A percentile compares a stretch with the other conserved stretches of the same genome.
These are phyloP conservation scores for Acacia concinna DNA, from an alignment of 331 rosid species.

Conservation along the genomic window DNA sequence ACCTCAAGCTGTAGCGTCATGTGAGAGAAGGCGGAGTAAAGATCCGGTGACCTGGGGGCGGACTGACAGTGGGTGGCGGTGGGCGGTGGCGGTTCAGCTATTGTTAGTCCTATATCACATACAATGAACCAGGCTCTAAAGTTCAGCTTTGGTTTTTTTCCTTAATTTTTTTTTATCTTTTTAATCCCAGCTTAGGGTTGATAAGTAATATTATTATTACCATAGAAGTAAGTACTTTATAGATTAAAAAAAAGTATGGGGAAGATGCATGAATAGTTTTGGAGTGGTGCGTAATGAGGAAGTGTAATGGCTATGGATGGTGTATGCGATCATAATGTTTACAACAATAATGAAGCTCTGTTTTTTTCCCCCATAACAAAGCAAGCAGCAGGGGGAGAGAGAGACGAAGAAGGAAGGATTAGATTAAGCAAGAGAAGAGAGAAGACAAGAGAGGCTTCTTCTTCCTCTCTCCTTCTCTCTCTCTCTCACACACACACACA, in stretches of 20 bases:
- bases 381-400: neutral
- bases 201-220: neutral
- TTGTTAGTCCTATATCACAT: constrained; percentile 22
- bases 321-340: neutral
- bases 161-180: constrained; percentile 4
- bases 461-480: too few species aligned
- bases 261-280: neutral
- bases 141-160: constrained; percentile 12
- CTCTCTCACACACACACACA: too few species aligned
- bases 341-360: neutral
- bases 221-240: neutral
- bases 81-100: neutral
- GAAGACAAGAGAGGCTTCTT: neutral
- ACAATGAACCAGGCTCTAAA: constrained; percentile 46
- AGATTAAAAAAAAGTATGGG: neutral
- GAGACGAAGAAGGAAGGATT: too few species aligned
- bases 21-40: constrained; percentile 41
- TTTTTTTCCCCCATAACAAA: too few species aligned
- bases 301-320: neutral
- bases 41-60: neutral
- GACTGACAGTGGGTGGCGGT: neutral
- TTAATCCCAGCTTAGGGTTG: constrained; percentile 41
- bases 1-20: constrained; percentile 83
- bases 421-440: neutral
- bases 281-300: too few species aligned